phyloP scores from a whole-genome alignment of 768 basidiomycete genomes.

The Leccinum obscurum region DNA sequence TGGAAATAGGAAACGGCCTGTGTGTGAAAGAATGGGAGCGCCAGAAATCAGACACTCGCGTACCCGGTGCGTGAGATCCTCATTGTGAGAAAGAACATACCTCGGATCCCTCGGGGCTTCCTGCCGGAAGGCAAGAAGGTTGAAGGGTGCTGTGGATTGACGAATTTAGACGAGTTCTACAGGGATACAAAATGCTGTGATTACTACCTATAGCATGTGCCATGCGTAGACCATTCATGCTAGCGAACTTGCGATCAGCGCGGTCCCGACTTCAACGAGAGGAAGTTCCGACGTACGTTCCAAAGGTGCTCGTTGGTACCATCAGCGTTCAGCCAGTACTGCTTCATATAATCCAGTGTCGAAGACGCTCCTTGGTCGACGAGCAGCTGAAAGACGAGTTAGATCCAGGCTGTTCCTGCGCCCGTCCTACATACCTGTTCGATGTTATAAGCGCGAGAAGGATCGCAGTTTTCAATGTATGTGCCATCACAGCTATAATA shows the following conservation, averaged over 20 bases:
- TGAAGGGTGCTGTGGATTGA: conserved; percentile 50
- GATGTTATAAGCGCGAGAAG: conserved; percentile 47
- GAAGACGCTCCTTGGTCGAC: conserved; percentile 51
- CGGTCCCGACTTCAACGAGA: background rate
- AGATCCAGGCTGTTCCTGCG: background rate
- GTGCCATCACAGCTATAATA: conserved; percentile 53
- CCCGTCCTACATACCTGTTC: conserved; percentile 31
- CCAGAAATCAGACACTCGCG: background rate
- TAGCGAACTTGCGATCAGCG: conserved; percentile 21
- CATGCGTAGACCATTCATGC: conserved; percentile 75
- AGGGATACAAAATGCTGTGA: background rate
- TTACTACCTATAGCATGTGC: conserved; percentile 45
- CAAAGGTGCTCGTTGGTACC: conserved; percentile 66
- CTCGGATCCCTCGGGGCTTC: conserved; percentile 60
- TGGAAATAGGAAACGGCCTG: conserved; percentile 70
- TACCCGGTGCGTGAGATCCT: background rate
- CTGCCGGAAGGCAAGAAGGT: conserved; percentile 54
- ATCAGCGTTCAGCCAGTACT: conserved; percentile 62
- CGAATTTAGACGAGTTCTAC: background rate
- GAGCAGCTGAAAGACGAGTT: conserved; percentile 46
- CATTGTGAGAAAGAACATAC: conserved; percentile 27
- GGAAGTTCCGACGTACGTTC: conserved; percentile 47
- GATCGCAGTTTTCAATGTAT: conserved; percentile 38
- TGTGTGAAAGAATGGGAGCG: background rate
- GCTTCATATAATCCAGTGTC: conserved; percentile 61